phyloP scores from a whole-genome alignment of 2,329 filamentous ascomycete species.

The Fusarium coicis region DNA sequence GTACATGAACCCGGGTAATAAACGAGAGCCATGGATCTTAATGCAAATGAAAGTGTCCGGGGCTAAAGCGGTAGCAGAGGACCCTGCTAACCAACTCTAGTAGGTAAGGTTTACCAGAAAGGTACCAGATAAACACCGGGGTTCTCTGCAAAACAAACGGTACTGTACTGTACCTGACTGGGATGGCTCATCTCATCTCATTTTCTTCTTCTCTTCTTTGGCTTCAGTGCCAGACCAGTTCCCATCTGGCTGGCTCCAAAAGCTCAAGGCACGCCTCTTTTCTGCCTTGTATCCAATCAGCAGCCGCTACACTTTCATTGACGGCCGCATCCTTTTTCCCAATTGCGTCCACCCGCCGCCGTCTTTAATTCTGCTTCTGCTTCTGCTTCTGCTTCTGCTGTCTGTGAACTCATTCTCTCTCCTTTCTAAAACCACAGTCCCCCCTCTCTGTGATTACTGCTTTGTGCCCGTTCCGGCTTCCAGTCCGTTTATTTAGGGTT shows the following conservation, averaged over 20 bases:
- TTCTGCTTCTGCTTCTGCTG: constrained; percentile 7
- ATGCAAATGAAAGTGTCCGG: constrained; percentile 29
- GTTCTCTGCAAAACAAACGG: constrained; percentile 4
- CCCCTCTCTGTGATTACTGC: constrained; percentile 2
- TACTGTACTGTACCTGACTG: constrained; percentile 11
- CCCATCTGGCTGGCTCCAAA: constrained; percentile 26
- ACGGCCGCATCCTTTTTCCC: constrained; percentile 21
- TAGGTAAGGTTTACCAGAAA: constrained; percentile 8
- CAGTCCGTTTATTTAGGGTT: constrained; percentile 31
- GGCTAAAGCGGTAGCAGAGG: constrained; percentile 22
- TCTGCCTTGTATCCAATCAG: constrained; percentile 27
- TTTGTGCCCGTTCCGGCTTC: constrained; percentile 10
- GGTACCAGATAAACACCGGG: constrained; percentile 11
- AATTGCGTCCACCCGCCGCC: background rate
- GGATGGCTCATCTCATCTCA: constrained; percentile 28
- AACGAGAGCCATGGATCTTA: constrained; percentile 10
- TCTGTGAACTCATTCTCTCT: constrained; percentile 12
- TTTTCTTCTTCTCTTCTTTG: constrained; percentile 31
- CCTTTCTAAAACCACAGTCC: constrained; percentile 10
- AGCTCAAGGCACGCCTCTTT: constrained; percentile 26
- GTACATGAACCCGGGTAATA: constrained; percentile 10
- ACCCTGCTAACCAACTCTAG: constrained; percentile 23
- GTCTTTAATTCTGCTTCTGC: constrained; percentile 7
- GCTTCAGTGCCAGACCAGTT: constrained; percentile 27
- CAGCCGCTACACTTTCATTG: background rate